Conservation (phyloP, 805 yeast genomes). For the Metschnikowia rubicola region DNA sequence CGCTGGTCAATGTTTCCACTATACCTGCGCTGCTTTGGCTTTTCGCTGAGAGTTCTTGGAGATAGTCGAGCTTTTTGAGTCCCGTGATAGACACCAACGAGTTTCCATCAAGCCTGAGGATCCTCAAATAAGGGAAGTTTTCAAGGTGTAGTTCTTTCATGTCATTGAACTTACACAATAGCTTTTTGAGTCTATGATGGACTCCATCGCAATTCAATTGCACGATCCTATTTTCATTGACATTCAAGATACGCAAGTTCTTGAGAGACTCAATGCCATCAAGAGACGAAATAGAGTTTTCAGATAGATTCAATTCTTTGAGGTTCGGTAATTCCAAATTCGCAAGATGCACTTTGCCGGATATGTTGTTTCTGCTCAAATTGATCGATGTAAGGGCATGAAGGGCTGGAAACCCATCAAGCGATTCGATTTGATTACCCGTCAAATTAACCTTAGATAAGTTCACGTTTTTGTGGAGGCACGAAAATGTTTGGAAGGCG, state of each 20-base stretch:
- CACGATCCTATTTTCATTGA: slow-evolving; percentile 39
- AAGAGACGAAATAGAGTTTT: slow-evolving; percentile 36
- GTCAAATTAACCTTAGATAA: slow-evolving; percentile 38
- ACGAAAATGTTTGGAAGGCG: slow-evolving; percentile 31
- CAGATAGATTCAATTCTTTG: slow-evolving; percentile 43
- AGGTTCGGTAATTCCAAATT: slow-evolving; percentile 34
- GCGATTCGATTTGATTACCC: slow-evolving; percentile 31
- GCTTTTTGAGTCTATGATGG: slow-evolving; percentile 34
- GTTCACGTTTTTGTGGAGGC: slow-evolving; percentile 38
- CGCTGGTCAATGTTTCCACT: slow-evolving; percentile 19
- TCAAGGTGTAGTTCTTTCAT: slow-evolving; percentile 30
- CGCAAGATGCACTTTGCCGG: slow-evolving; percentile 37
- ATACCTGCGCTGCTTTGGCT: slow-evolving; percentile 25
- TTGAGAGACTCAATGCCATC: slow-evolving; percentile 34
- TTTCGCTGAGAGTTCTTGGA: slow-evolving; percentile 45
- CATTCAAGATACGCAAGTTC: slow-evolving; percentile 36
- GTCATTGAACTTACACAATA: slow-evolving; percentile 36
- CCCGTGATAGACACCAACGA: slow-evolving; percentile 23
- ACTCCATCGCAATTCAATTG: slow-evolving; percentile 18
- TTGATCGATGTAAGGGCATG: slow-evolving; percentile 40
- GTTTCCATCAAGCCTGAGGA: slow-evolving; percentile 46
- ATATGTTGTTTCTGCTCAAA: slow-evolving; percentile 39
- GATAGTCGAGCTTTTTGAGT: slow-evolving; percentile 25
- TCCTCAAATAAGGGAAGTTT: slow-evolving; percentile 37
- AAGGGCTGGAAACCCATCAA: slow-evolving; percentile 37